Conservation (phyloP, 768 basidiomycete species). For the Sistotremastrum niveocremeum region DNA sequence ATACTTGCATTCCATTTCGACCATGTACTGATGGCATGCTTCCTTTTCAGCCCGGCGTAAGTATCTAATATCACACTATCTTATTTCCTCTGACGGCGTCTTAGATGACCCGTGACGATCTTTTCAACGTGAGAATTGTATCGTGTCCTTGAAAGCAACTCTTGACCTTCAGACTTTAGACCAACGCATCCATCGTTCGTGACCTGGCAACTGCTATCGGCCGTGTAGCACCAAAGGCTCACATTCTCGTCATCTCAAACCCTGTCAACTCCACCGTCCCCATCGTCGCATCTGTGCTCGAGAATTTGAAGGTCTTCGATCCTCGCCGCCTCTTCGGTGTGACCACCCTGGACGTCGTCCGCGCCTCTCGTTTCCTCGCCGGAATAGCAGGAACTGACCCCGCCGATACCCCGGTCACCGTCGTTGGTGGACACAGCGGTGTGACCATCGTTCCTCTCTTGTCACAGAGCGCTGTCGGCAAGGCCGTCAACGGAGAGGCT, state of each 20-base stretch:
- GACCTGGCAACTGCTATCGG: constrained; percentile 85
- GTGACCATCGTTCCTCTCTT: constrained; percentile 96
- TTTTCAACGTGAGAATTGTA: constrained; percentile 66
- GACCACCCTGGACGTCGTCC: constrained; percentile 96
- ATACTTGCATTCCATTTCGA: constrained; percentile 1
- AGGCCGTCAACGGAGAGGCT: constrained; percentile 57
- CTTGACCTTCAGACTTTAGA: constrained; percentile 30
- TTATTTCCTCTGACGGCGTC: constrained; percentile 15
- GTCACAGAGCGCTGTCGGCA: constrained; percentile 63
- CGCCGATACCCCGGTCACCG: constrained; percentile 57
- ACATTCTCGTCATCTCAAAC: constrained; percentile 96
- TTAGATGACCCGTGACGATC: constrained; percentile 93
- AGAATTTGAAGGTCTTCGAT: constrained; percentile 88
- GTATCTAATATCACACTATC: constrained; percentile 19
- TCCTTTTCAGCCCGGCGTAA: constrained; percentile 60
- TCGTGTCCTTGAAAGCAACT: constrained; percentile 5
- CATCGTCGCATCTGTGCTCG: constrained; percentile 84
- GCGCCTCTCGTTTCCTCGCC: constrained; percentile 82
- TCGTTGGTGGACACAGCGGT: constrained; percentile 92
- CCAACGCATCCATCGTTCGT: constrained; percentile 94
- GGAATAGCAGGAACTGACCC: constrained; percentile 55
- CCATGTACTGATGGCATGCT: constrained; percentile 8
- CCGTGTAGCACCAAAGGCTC: constrained; percentile 80
- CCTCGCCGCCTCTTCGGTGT: constrained; percentile 86
- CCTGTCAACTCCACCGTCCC: constrained; percentile 98